These are phyloP conservation scores for Fusarium neocosmosporiellum DNA, from an alignment of 2,329 filamentous ascomycete species.

Conservation along the genomic window DNA sequence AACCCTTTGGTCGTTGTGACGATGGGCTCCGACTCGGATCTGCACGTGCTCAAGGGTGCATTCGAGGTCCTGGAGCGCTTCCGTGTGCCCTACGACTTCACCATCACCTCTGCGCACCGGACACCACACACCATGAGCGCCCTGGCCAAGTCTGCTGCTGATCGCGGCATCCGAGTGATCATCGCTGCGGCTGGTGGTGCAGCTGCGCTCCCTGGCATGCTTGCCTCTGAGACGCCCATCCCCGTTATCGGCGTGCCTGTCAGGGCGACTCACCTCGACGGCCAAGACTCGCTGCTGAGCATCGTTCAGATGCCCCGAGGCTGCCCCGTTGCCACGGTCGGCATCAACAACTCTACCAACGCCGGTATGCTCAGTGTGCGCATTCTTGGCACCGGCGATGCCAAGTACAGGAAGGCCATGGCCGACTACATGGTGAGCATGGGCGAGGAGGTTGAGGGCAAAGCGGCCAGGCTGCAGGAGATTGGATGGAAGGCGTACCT, in stretches of 20 bases:
- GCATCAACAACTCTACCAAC: conserved; percentile 84
- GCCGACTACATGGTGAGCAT: conserved; percentile 51
- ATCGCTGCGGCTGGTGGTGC: conserved; percentile 82
- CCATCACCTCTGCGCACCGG: conserved; percentile 84
- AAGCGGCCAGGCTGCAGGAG: conserved; percentile 67
- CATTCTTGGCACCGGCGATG: conserved; percentile 71
- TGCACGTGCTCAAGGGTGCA: conserved; percentile 73
- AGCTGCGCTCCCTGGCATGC: conserved; percentile 80
- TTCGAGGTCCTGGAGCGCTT: conserved; percentile 76
- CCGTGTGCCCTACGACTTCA: conserved; percentile 75
- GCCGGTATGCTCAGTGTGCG: conserved; percentile 78
- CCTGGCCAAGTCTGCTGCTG: conserved; percentile 71
- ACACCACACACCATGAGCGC: conserved; percentile 77
- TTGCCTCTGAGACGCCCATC: conserved; percentile 75
- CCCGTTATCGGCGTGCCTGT: conserved; percentile 84
- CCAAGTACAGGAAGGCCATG: conserved; percentile 71
- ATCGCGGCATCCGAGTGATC: conserved; percentile 76
- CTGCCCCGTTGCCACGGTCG: conserved; percentile 79
- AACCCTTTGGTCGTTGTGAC: conserved; percentile 77
- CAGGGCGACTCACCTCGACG: conserved; percentile 78
- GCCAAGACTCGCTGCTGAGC: conserved; percentile 75
- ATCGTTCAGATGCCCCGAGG: conserved; percentile 84
- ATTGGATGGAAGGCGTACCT: background rate
- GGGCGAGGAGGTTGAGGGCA: conserved; percentile 66
- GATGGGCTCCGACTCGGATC: conserved; percentile 86